Evolutionary conservation across 2,329 filamentous ascomycete genomes (phyloP).

Genomic region (Cercospora sp.): DNA sequence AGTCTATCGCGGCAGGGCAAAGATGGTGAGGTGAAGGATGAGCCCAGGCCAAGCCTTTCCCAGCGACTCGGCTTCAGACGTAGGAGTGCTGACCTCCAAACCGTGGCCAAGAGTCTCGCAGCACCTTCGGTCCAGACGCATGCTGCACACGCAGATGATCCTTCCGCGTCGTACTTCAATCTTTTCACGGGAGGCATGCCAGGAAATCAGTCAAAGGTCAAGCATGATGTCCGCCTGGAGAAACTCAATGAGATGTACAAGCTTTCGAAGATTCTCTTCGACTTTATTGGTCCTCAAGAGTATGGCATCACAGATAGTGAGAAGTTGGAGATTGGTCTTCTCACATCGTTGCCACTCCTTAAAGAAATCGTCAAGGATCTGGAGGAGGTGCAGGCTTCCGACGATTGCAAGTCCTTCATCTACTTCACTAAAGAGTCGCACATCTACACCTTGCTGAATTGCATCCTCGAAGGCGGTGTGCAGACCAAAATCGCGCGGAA

Average conservation of each 20-base stretch:
- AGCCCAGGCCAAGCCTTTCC: constrained; percentile 37
- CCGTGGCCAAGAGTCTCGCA: constrained; percentile 20
- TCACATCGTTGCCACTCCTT: constrained; percentile 88
- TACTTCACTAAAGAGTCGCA: constrained; percentile 99
- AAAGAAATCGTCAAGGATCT: constrained; percentile 97
- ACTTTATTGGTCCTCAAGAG: constrained; percentile 97
- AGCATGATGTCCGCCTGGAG: constrained; percentile 79
- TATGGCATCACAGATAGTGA: constrained; percentile 95
- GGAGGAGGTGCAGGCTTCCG: constrained; percentile 93
- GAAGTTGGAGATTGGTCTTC: constrained; percentile 95
- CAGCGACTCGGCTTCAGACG: constrained; percentile 56
- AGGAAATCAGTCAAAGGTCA: constrained; percentile 61
- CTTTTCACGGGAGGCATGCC: constrained; percentile 72
- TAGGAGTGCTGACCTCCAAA: constrained; percentile 48
- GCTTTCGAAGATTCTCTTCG: constrained; percentile 90
- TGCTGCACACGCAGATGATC: constrained; percentile 39
- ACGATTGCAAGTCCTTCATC: constrained; percentile 92
- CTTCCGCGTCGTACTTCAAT: constrained; percentile 76
- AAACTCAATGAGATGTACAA: constrained; percentile 92
- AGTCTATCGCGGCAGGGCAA: constrained; percentile 10
- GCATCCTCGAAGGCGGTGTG: constrained; percentile 93
- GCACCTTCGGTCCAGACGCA: constrained; percentile 3
- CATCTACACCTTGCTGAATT: constrained; percentile 97
- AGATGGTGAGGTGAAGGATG: constrained; percentile 15
- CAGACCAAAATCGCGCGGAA: constrained; percentile 95